Evolutionary conservation across 495 filamentous ascomycete genomes (phyloP), one percentile per base, ranked within the genome.

Genomic region (Rhizodiscina lignyota): DNA sequence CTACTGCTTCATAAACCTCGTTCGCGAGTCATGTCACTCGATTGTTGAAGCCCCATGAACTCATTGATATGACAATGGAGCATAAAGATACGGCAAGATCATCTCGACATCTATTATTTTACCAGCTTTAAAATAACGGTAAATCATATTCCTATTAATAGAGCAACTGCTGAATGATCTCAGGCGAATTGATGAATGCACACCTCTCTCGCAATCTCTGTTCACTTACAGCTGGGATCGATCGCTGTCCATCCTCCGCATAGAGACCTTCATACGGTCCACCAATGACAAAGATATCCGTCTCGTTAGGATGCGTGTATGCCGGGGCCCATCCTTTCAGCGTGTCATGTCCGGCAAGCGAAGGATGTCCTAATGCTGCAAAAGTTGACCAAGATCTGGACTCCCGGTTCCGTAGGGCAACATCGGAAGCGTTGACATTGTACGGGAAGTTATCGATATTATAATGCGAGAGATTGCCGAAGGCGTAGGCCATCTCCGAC

Each of bases 181-280:
- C n/a, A n/a, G n/a, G n/a, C n/a, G n/a, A n/a, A n/a, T 43, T 39
- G 23, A 38, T 38, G 18, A 29, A 43, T 4, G 27, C 29, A 35
- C 41, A 44, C 21, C 41, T 21, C 41, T 44, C 37, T 21, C 27
- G 35, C 26, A 44, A 20, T 19, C 27, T 30, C 36, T 44, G 41
- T 18, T 18, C 29, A n/a, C n/a, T n/a, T n/a, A n/a, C n/a, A n/a
- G n/a, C n/a, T n/a, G n/a, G n/a, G n/a, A n/a, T n/a, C n/a, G n/a
- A n/a, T n/a, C n/a, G n/a, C 15, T 17, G 8, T 6, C 39, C 12
- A 26, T 35, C 41, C n/a, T 5, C 32, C 17, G 3, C 21, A 8
- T 18, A 21, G 2, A 44, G 18, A 1, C 41, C 41, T 18, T 40
- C 36, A 5, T 18, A 8, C n/a, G 41, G 41, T 11, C 37, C 36